A percentile compares a stretch with the other conserved stretches of the same genome.
These are phyloP conservation scores for Albophoma yamanashiensis DNA, from an alignment of 2,329 filamentous ascomycete species.

Conservation along the genomic window DNA sequence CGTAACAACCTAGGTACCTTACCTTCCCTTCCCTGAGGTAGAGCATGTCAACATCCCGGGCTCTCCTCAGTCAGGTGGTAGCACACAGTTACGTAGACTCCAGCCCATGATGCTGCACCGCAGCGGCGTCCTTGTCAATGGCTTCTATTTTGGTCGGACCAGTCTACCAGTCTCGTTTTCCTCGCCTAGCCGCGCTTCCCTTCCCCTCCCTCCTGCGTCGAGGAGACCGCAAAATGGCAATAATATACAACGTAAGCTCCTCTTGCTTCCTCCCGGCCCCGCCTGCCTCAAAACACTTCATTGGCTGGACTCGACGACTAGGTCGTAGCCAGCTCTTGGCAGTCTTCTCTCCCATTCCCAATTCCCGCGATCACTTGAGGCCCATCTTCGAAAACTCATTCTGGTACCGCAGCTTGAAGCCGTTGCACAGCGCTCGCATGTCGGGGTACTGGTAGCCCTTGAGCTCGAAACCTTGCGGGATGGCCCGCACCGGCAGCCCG, in stretches of 20 bases:
- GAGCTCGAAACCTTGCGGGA: conserved; percentile 88
- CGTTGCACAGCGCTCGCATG: conserved; percentile 91
- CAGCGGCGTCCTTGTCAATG: not conserved
- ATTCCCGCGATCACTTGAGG: conserved; percentile 11
- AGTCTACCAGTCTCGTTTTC: not conserved
- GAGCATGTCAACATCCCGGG: not conserved
- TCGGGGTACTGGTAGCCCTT: conserved; percentile 84
- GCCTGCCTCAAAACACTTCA: not conserved
- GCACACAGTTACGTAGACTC: not conserved
- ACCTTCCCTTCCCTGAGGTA: not conserved
- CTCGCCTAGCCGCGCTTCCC: not conserved
- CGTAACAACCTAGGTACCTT: too few species aligned
- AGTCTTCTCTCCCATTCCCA: not conserved
- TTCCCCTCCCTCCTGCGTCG: not conserved
- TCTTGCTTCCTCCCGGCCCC: not conserved
- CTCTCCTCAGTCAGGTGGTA: not conserved
- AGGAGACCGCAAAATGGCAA: not conserved
- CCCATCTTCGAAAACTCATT: conserved; percentile 55
- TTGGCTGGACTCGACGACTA: not conserved
- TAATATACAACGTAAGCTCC: not conserved
- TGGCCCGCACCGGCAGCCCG: conserved; percentile 77
- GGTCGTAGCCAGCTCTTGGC: not conserved
- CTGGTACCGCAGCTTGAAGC: conserved; percentile 77
- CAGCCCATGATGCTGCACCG: not conserved
- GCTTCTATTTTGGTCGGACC: not conserved